Evolutionary conservation across 805 yeast species (phyloP), one percentile per base, ranked within the genome.

Genomic region (Blastobotrys robertii): DNA sequence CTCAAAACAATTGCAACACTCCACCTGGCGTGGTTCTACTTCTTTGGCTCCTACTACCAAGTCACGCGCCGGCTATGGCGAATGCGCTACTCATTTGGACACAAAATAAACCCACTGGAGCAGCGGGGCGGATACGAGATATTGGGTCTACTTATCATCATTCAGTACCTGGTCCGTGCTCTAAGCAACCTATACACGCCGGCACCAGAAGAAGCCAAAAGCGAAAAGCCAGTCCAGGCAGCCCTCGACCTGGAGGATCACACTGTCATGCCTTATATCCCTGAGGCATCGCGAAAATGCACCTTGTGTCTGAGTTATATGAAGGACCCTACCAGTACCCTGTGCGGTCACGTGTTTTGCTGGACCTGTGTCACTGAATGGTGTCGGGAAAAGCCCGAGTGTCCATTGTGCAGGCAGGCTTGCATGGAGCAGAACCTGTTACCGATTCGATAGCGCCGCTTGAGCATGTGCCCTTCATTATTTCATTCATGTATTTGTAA

Each of bases 331-430:
- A 68, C 95, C 1, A 76, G 84, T 47, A 86, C 95, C 0, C 74
- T 79, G 3, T 90, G 98, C 63, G 98, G 97, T 0, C 98, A 90
- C 59, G 45, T 85, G 11, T 90, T 84, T 60, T 90, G 98, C 63
- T 90, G 97, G 97, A 69, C 68, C 5, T 90, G 97, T 59, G 77
- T 87, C 3, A 70, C 78, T 5, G 94, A 84, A 52, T 90, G 97
- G 97, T 76, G 87, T 45, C 69, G 85, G 48, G 95, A 87, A 50
- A 72, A 74, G 46, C 80, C 86, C 0, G 96, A 87, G 56, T 90
- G 98, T 58, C 97, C 98, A 0, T 66, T 92, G 22, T 92, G 97
- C 57, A 64, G 97, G 42, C 92, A 81, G 50, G 70, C 66, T 16
- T 72, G 85, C 40, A 64, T 69, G 25, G 81, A 73, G 52, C 81